Percentiles rank a stretch among this genome's conserved stretches.
Evolutionary conservation across 805 yeast genomes (phyloP).

Genomic region (Teunomyces atbi): DNA sequence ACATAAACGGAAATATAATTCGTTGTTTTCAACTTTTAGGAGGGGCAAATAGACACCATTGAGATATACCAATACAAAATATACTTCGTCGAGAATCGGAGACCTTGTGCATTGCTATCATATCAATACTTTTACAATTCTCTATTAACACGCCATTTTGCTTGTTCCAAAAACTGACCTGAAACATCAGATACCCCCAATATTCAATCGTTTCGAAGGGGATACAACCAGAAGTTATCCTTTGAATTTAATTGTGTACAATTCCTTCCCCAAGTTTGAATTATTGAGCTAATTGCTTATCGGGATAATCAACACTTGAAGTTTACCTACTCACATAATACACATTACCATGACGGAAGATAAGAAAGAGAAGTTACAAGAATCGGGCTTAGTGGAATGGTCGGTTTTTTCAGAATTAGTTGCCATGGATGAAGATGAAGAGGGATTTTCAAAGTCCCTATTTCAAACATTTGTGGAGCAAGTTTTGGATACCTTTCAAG

Average conservation of each 20-base stretch:
- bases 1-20: not conserved
- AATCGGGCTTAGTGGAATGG: conserved; percentile 80
- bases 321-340: not conserved
- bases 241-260: not conserved
- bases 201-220: conserved; percentile 1
- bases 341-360: conserved; percentile 11
- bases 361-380: conserved; percentile 31
- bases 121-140: not conserved
- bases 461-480: conserved; percentile 87
- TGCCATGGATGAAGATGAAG: conserved; percentile 96
- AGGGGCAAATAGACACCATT: not conserved
- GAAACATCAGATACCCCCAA: not conserved
- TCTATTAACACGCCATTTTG: not conserved
- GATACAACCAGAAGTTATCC: too few relatives aligned
- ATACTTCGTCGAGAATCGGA: not conserved
- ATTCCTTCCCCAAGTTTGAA: too few relatives aligned
- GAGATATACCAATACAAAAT: not conserved
- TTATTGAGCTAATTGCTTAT: not conserved
- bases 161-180: not conserved
- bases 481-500: conserved; percentile 73
- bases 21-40: not conserved
- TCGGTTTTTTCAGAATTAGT: conserved; percentile 80
- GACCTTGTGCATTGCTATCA: not conserved
- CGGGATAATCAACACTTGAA: not conserved
- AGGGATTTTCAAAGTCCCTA: conserved; percentile 77